A percentile compares a stretch with the other conserved stretches of the same genome.
phyloP scores from a whole-genome alignment of 352 stramenopile species.

The Phytopythium aichiense region DNA sequence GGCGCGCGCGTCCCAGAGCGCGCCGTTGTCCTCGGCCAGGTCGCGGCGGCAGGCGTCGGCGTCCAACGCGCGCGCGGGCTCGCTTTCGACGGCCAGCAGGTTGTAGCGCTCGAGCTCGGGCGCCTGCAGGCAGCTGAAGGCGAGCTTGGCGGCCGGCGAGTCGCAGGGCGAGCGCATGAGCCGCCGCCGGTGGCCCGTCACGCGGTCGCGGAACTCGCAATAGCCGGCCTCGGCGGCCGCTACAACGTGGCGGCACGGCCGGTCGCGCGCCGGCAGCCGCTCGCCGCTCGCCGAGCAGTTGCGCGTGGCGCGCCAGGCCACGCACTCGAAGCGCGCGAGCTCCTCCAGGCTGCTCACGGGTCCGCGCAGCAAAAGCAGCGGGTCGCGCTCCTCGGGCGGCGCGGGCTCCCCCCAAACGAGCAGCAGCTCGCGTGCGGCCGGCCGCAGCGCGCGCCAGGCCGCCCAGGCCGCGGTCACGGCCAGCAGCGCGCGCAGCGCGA shows the following conservation, averaged over 20 bases:
- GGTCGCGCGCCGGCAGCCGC: conserved; percentile 24
- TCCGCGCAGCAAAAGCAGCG: no score
- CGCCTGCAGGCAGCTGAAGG: conserved; percentile 43
- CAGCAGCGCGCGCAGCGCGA: no score
- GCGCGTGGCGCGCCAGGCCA: conserved; percentile 40
- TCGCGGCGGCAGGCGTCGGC: conserved; percentile 22
- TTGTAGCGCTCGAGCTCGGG: conserved; percentile 22
- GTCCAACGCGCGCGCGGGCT: conserved; percentile 14
- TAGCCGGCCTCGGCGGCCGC: conserved; percentile 35
- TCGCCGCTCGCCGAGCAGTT: conserved; percentile 37
- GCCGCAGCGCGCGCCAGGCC: no score
- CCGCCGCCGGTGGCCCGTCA: conserved; percentile 19
- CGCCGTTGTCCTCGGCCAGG: no score
- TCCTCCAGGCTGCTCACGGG: no score
- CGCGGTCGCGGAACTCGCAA: conserved; percentile 40
- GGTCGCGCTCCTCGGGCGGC: no score
- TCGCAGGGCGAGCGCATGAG: conserved; percentile 65
- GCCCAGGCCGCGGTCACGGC: not conserved
- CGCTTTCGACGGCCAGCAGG: conserved; percentile 18
- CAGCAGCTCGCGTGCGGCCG: no score
- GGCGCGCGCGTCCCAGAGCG: conserved; percentile 10
- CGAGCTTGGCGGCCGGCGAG: conserved; percentile 33
- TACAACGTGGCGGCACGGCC: conserved; percentile 31
- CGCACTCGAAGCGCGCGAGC: conserved; percentile 33
- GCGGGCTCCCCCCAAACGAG: no score